A percentile compares a stretch with the other conserved stretches of the same genome.
These are phyloP conservation scores for Colletotrichum costaricense DNA, from an alignment of 2,329 filamentous ascomycete genomes.

Conservation along the genomic window DNA sequence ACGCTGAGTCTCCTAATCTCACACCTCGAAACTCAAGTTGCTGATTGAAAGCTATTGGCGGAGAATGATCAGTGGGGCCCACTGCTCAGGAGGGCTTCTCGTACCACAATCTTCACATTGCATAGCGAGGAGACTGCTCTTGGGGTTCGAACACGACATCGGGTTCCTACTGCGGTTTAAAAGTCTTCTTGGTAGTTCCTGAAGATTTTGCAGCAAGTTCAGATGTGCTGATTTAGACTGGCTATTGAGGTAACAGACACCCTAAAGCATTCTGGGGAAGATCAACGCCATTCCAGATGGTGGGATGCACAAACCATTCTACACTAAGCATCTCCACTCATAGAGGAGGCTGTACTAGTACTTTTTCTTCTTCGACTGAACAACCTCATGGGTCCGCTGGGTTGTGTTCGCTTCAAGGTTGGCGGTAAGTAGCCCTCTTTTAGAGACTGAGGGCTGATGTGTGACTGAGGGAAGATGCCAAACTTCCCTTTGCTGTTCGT, in stretches of 20 bases:
- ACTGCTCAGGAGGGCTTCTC: neutral
- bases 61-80: no score
- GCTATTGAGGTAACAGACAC: no score
- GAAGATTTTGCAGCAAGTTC: neutral
- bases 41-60: no score
- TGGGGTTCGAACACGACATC: neutral
- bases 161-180: neutral
- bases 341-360: conserved; percentile 11
- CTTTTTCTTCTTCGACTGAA: conserved; percentile 16
- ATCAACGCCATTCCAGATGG: no score
- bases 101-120: neutral
- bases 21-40: no score
- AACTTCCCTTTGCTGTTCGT: conserved; percentile 50
- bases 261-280: no score
- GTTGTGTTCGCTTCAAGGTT: neutral
- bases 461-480: conserved; percentile 53
- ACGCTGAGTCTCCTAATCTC: no score
- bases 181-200: neutral
- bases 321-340: conserved; percentile 1
- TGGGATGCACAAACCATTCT: neutral
- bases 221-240: neutral
- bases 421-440: conserved; percentile 4
- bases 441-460: conserved; percentile 44
- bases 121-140: neutral
- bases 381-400: conserved; percentile 11